Conservation (phyloP, 768 basidiomycete genomes). For the Obba rivulosa region DNA sequence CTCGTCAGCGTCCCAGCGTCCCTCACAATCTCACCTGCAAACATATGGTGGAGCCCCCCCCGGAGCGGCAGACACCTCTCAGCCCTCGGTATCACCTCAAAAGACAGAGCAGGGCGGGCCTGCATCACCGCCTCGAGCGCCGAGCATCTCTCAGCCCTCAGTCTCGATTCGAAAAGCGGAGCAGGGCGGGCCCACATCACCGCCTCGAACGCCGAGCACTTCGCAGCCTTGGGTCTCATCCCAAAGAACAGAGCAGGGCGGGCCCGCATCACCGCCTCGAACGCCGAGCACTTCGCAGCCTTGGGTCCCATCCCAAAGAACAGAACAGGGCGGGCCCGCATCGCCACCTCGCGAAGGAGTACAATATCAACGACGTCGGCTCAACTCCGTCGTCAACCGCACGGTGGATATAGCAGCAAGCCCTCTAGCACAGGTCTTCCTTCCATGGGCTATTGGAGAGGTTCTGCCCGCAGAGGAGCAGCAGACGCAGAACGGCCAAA, state of each 20-base stretch:
- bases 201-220: conserved; percentile 9
- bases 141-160: conserved; percentile 6
- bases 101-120: not conserved
- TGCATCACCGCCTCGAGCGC: conserved; percentile 8
- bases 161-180: conserved; percentile 1
- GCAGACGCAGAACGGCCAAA: not conserved
- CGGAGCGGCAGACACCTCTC: not conserved
- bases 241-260: not conserved
- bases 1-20: conserved; percentile 20
- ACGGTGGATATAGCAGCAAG: conserved; percentile 38
- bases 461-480: conserved; percentile 29
- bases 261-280: conserved; percentile 7
- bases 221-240: conserved; percentile 2
- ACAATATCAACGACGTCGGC: conserved; percentile 30
- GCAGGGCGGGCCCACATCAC: conserved; percentile 2
- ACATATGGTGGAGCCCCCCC: not conserved
- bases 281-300: conserved; percentile 8
- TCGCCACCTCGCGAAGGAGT: conserved; percentile 13
- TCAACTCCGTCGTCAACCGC: conserved; percentile 39
- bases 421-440: conserved; percentile 73
- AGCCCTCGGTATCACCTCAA: conserved; percentile 2
- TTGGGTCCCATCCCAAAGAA: not conserved
- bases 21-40: conserved; percentile 3
- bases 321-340: not conserved
- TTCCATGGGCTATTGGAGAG: conserved; percentile 57